Conservation (phyloP, 2,329 filamentous ascomycete species). For the Plectosphaerella plurivora region DNA sequence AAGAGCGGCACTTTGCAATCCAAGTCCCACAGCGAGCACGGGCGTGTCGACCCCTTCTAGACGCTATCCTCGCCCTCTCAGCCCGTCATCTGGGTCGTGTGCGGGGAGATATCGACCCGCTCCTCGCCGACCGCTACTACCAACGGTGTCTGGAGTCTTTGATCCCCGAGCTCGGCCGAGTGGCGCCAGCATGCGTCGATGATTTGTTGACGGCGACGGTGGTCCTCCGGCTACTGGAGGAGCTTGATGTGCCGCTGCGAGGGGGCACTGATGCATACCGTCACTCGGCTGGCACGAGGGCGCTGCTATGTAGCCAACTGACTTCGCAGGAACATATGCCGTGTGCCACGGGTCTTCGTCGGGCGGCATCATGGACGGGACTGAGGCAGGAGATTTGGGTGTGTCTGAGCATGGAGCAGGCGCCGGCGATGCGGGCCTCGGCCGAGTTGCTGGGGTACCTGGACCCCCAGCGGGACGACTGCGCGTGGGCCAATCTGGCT, state of each 20-base stretch:
- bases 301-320: conserved; percentile 37
- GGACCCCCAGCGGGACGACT: conserved; percentile 44
- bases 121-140: conserved; percentile 49
- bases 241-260: conserved; percentile 31
- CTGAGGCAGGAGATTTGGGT: conserved; percentile 57
- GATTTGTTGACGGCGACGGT: conserved; percentile 51
- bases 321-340: conserved; percentile 24
- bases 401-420: conserved; percentile 13
- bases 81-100: conserved; percentile 46
- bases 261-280: conserved; percentile 40
- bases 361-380: conserved; percentile 54
- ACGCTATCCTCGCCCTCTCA: conserved; percentile 50
- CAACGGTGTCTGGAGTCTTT: conserved; percentile 36
- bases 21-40: conserved; percentile 46
- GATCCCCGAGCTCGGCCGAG: conserved; percentile 40
- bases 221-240: conserved; percentile 52
- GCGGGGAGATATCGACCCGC: conserved; percentile 34
- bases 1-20: conserved; percentile 38
- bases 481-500: conserved; percentile 56
- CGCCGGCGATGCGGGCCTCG: conserved; percentile 40
- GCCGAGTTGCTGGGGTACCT: conserved; percentile 44
- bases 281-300: conserved; percentile 39
- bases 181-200: conserved; percentile 38
- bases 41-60: conserved; percentile 43
- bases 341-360: conserved; percentile 34